Evolutionary conservation across 805 yeast species (phyloP), one percentile per base, ranked within the genome.

Genomic region (Candida nanaspora): DNA sequence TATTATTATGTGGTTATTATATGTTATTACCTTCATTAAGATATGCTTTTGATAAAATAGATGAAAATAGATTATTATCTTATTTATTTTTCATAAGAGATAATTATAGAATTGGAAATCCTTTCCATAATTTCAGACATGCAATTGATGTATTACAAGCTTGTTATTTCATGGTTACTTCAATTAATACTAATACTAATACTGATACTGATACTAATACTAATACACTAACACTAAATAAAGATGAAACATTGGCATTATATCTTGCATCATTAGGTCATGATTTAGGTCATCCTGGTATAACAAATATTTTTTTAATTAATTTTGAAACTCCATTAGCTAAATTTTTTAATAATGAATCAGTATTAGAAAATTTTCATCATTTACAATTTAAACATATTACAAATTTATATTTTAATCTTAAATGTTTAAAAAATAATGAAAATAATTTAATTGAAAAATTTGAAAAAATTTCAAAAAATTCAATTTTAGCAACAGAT

Each of bases 111-210:
- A 76, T 78, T 50, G 86, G 87, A 10, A 89, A 89, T 58, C 86
- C 91, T 15, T 93, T 91, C 68, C 98, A 93, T 66, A 89, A 91
- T 62, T 93, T 89, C 57, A 75, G 95, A 50, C 98, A 93, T 62
- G 97, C 96, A 0, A 84, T 87, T 15, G 98, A 93, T 63, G 98
- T 93, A 8, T 65, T 89, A 55, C 98, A 93, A 63, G 95, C 95
- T 2, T 78, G 91, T 26, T 81, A 83, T 65, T 81, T 72, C 57
- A 77, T 81, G 43, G 65, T 82, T 11, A 29, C 33, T 3, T 27
- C 33, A 19, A 28, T 59, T 6, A 18, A 28, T 7, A 31, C 41
- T 6, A 43, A 46, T 31, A 20, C 41, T 7, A 7, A n/a, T 11
- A 49, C 36, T 38, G 19, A 28, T 7, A 30, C 41, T 6, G 42